Conservation (phyloP, 139 green algal genomes). For the Pseudopediastrum boryanum region DNA sequence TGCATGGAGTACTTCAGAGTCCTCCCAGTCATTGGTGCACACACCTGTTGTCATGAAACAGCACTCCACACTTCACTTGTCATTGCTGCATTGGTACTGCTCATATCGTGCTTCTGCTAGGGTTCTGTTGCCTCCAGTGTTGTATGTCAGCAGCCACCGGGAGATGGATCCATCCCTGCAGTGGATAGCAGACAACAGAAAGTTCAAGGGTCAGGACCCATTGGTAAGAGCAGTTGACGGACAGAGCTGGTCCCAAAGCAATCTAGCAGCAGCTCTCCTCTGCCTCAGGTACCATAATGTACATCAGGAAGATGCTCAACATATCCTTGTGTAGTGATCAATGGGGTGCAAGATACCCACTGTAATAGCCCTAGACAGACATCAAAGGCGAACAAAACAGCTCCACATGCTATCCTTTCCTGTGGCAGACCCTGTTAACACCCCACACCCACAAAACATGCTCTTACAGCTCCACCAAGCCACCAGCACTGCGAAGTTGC, state of each 20-base stretch:
- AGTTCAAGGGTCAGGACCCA: background rate
- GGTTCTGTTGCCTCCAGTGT: constrained; percentile 6
- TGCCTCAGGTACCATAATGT: background rate
- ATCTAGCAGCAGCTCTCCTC: background rate
- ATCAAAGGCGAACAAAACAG: too few species aligned
- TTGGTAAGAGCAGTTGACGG: background rate
- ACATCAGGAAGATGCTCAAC: background rate
- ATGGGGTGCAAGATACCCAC: background rate
- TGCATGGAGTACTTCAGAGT: too few species aligned
- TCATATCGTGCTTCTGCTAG: constrained; percentile 24
- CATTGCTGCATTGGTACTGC: constrained; percentile 4
- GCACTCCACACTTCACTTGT: too few species aligned
- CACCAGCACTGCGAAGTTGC: too few species aligned
- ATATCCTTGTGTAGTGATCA: background rate
- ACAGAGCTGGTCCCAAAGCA: background rate
- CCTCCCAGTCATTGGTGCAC: too few species aligned
- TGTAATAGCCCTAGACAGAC: too few species aligned
- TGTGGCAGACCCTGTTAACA: too few species aligned
- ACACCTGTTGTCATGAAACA: too few species aligned
- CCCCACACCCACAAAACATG: too few species aligned
- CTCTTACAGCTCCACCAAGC: too few species aligned
- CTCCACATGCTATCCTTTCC: too few species aligned
- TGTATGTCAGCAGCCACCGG: constrained; percentile 31
- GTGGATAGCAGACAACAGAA: too few species aligned
- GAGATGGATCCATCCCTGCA: constrained; percentile 27